Evolutionary conservation across 2,329 filamentous ascomycete genomes (phyloP).

Genomic region (Blumeriella jaapii): DNA sequence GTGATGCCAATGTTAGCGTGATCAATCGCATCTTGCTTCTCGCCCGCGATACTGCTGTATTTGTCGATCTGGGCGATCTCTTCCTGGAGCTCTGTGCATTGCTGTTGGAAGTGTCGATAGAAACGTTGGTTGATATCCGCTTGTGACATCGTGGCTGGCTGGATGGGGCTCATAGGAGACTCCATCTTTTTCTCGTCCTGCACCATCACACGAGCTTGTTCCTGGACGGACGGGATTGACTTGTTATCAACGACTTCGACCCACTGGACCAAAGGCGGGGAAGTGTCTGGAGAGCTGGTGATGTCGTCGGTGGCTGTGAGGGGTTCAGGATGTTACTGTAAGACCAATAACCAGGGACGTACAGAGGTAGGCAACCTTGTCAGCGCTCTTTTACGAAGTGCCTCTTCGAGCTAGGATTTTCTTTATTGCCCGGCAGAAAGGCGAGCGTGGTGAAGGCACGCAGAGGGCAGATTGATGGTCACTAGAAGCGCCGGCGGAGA

Average conservation of each 20-base stretch:
- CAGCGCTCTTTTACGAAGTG: too few relatives aligned
- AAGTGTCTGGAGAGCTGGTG: not conserved
- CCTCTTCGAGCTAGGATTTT: too few relatives aligned
- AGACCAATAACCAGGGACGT: too few relatives aligned
- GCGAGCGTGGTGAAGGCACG: too few relatives aligned
- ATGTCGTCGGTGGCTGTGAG: slow-evolving; percentile 4
- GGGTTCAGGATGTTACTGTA: not conserved
- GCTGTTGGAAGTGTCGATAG: slow-evolving; percentile 71
- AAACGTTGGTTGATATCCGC: slow-evolving; percentile 61
- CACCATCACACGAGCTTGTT: slow-evolving; percentile 1
- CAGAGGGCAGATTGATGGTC: too few relatives aligned
- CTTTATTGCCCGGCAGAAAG: too few relatives aligned
- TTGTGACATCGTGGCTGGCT: slow-evolving; percentile 1
- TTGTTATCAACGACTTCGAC: not conserved
- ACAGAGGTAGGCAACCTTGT: too few relatives aligned
- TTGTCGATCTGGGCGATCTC: slow-evolving; percentile 59
- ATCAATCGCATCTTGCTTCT: slow-evolving; percentile 72
- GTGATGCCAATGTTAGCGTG: slow-evolving; percentile 70
- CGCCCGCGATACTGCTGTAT: slow-evolving; percentile 52
- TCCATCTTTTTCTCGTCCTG: slow-evolving; percentile 1
- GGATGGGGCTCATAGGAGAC: not conserved
- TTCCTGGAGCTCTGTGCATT: slow-evolving; percentile 59
- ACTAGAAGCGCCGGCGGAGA: too few relatives aligned
- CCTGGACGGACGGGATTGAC: not conserved
- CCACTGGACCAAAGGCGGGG: not conserved